phyloP scores from a whole-genome alignment of 129 eudicot species.

The Tanacetum coccineum region DNA sequence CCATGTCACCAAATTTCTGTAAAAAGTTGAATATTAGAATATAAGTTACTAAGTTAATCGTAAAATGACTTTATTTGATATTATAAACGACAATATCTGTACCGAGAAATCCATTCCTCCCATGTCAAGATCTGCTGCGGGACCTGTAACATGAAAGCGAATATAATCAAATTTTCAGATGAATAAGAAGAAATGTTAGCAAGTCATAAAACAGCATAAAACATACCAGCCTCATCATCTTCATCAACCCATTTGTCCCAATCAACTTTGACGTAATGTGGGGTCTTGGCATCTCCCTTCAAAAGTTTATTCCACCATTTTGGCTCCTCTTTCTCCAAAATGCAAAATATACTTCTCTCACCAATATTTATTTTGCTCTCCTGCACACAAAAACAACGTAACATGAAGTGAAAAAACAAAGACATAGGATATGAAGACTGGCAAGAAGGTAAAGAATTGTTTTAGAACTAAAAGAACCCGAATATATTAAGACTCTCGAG shows the following conservation, averaged over 20 bases:
- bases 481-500: too few species aligned
- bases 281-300: constrained; percentile 65
- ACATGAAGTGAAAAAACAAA: not conserved
- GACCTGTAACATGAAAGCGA: constrained; percentile 24
- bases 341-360: constrained; percentile 56
- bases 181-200: not conserved
- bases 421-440: too few species aligned
- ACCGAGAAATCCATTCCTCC: constrained; percentile 95
- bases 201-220: not conserved
- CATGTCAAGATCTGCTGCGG: constrained; percentile 48
- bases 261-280: constrained; percentile 88
- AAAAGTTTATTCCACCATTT: constrained; percentile 88
- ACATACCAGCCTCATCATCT: constrained; percentile 74
- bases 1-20: constrained; percentile 65
- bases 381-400: constrained; percentile 27
- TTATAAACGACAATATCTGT: constrained; percentile 11
- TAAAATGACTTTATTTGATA: not conserved
- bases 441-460: too few species aligned
- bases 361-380: constrained; percentile 79
- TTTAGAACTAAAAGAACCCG: too few species aligned
- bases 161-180: not conserved
- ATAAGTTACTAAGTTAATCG: not conserved
- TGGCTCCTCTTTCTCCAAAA: constrained; percentile 75
- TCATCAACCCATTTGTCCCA: constrained; percentile 99
- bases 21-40: not conserved